These are phyloP conservation scores for Leccinum fallax DNA, from an alignment of 1,284 basidiomycete species.

Conservation along the genomic window DNA sequence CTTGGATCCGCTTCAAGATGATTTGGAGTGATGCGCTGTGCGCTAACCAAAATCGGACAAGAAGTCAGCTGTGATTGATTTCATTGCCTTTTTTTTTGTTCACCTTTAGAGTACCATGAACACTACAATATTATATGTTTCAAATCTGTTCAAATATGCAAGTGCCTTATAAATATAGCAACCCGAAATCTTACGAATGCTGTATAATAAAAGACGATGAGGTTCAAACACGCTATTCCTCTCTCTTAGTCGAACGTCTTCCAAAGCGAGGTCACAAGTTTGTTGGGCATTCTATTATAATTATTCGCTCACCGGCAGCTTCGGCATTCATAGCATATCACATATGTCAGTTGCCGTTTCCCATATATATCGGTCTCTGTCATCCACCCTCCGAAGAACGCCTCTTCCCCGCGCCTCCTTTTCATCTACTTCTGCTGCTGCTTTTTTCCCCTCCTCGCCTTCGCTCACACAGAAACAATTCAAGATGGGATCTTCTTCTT, in stretches of 20 bases:
- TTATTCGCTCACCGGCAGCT: constrained; percentile 2
- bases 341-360: constrained; percentile 9
- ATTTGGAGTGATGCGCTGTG: neutral
- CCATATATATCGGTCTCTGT: constrained; percentile 31
- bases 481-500: constrained; percentile 12
- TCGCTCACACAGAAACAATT: constrained; percentile 11
- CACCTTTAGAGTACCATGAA: neutral
- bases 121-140: neutral
- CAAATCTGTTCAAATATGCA: neutral
- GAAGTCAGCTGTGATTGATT: no score
- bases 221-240: neutral
- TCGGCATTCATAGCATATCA: neutral
- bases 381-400: constrained; percentile 7
- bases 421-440: constrained; percentile 1
- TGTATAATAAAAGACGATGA: neutral
- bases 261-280: neutral
- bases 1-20: neutral
- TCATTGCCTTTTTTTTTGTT: neutral
- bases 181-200: neutral
- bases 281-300: neutral
- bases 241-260: neutral
- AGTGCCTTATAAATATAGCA: neutral
- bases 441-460: neutral
- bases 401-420: constrained; percentile 2
- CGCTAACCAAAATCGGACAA: no score